phyloP scores from a whole-genome alignment of 1,139 yeast genomes.

The Meyerozyma guilliermondii region DNA sequence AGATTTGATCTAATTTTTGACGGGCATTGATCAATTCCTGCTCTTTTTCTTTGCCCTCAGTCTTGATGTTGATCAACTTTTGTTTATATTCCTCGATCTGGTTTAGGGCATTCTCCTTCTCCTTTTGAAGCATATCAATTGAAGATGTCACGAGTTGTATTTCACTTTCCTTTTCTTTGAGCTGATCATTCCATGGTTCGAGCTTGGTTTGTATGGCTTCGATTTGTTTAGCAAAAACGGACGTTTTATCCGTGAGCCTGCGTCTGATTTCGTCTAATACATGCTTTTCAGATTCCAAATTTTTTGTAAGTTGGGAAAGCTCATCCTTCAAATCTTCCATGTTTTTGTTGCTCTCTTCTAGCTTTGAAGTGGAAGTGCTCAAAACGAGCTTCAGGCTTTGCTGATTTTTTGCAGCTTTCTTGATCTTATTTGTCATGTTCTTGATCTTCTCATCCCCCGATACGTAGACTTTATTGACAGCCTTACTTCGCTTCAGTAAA shows the following conservation, averaged over 20 bases:
- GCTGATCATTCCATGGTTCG: slow-evolving; percentile 79
- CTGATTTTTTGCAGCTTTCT: slow-evolving; percentile 54
- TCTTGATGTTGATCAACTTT: slow-evolving; percentile 43
- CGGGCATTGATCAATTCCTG: slow-evolving; percentile 35
- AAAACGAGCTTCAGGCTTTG: slow-evolving; percentile 30
- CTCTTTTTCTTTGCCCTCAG: slow-evolving; percentile 52
- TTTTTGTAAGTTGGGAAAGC: slow-evolving; percentile 37
- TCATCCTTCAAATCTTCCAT: slow-evolving; percentile 37
- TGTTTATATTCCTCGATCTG: slow-evolving; percentile 45
- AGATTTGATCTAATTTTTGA: slow-evolving; percentile 43
- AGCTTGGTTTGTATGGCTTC: slow-evolving; percentile 58
- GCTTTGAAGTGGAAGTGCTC: slow-evolving; percentile 42
- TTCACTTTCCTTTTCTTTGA: slow-evolving; percentile 62
- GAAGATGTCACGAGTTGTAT: slow-evolving; percentile 63
- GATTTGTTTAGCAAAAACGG: slow-evolving; percentile 57
- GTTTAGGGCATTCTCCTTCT: slow-evolving; percentile 36
- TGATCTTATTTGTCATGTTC: slow-evolving; percentile 53
- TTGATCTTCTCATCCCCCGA: slow-evolving; percentile 72
- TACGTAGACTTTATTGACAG: slow-evolving; percentile 48
- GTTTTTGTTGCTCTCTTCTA: slow-evolving; percentile 42
- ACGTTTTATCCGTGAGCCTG: slow-evolving; percentile 69
- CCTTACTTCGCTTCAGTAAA: slow-evolving; percentile 32
- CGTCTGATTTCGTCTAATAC: slow-evolving; percentile 59
- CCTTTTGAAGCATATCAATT: slow-evolving; percentile 53
- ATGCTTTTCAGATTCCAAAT: slow-evolving; percentile 49